Base-by-base conservation (phyloP, 306 rosid species). In the Prunus armeniaca region DNA sequence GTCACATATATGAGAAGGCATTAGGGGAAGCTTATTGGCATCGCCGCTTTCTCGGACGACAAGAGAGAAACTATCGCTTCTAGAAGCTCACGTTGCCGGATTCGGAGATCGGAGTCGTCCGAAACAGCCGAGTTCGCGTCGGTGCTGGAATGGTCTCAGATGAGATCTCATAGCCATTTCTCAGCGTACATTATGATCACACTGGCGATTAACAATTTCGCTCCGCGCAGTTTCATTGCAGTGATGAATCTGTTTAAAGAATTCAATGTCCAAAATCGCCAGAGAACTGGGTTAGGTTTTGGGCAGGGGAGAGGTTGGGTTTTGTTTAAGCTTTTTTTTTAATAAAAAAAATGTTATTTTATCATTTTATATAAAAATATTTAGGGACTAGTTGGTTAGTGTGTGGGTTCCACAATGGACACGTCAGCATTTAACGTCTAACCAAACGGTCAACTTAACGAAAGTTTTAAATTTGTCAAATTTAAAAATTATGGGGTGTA, bases 1-100 rank as follows among this genome's bases (percentile, higher is more conserved):
- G 78, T 90, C 5, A 91, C 93, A n/a, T 96, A 88, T 0, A 96
- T 88, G 69, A 92, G 93, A n/a, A 92, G 84, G 73, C 92, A 89
- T 76, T 96, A 95, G 76, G 92, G 92, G 86, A 95, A 95, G 80
- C 88, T 85, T 77, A 92, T 86, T 4, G 93, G 98, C 28, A 95
- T 78, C 6, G 88, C 82, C 0, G 91, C 88, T 77, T 90, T n/a
- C n/a, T n/a, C n/a, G n/a, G 89, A 27, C 0, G 98, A 97, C 6
- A 95, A 88, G 60, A 92, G 87, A 22, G 87, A 17, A 6, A 95
- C 86, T 3, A 92, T 80, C 0, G 93, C 66, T 47, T 90, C 83
- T 8, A 95, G 88, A n/a, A 89, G 65, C 74, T 84, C 82, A 5
- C 90, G 88, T 54, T 90, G 88, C 50, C 81, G 76, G n/a, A 14